Percentiles rank a stretch among this genome's conserved stretches.
phyloP scores from a whole-genome alignment of 2,329 filamentous ascomycete species.

The Calonectria pseudoreteaudii region DNA sequence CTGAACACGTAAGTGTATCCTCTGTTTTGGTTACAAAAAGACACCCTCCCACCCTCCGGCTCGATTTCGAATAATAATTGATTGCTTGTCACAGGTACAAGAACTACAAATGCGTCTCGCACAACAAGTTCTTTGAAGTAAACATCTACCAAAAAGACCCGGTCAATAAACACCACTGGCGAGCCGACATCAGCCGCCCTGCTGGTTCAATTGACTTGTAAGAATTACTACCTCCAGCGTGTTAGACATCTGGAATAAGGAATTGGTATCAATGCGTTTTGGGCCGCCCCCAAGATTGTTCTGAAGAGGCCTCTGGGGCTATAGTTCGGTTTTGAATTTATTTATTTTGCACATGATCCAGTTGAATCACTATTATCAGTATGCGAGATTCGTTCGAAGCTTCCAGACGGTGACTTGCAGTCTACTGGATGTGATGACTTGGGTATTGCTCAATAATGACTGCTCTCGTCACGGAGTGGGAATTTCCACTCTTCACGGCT shows the following conservation, averaged over 20 bases:
- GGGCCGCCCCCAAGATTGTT: not conserved
- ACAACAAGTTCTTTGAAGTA: constrained; percentile 30
- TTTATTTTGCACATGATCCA: not conserved
- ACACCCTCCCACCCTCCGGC: too few relatives aligned
- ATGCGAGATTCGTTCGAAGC: too few relatives aligned
- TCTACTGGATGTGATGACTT: too few relatives aligned
- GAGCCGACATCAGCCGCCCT: constrained; percentile 20
- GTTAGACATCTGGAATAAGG: not conserved
- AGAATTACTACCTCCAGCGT: not conserved
- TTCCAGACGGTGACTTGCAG: too few relatives aligned
- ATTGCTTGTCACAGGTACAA: constrained; percentile 15
- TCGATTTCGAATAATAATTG: too few relatives aligned
- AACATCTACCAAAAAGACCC: constrained; percentile 29
- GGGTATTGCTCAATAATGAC: too few relatives aligned
- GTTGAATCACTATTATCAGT: not conserved
- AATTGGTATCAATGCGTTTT: not conserved
- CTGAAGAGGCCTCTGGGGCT: too few relatives aligned
- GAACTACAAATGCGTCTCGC: constrained; percentile 20
- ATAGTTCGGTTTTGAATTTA: not conserved
- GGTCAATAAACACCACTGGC: constrained; percentile 28
- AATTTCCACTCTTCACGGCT: too few relatives aligned
- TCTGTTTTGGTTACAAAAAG: too few relatives aligned
- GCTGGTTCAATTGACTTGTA: constrained; percentile 18
- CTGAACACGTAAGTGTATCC: constrained; percentile 19
- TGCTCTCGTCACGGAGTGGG: too few relatives aligned